Base-by-base conservation (phyloP, 2,329 filamentous ascomycete genomes). In the Aspergillus phoenicis region DNA sequence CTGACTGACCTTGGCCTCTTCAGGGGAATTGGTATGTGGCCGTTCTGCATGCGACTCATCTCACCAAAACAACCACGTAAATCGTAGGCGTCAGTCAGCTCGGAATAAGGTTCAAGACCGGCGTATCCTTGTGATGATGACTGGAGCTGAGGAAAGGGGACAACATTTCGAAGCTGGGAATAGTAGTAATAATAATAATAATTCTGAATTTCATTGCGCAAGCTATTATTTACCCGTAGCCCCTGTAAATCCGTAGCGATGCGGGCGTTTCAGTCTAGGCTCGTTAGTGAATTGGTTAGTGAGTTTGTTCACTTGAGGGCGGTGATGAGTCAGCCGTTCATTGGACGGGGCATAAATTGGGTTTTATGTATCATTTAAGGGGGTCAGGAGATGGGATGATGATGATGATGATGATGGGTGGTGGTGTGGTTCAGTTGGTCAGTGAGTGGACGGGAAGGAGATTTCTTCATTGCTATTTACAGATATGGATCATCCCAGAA, bases 1-100 rank as follows among this genome's bases (percentile, higher is more conserved):
- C 41, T 54, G 52, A 56, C 53, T 47, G 53, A 56, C 53, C 53
- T 56, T n/a, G 24, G 30, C 53, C 38, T 47, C 8, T 43, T 56
- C 53, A 56, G 53, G 53, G 53, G 28, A 20, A 33, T 11, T 30
- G 24, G 17, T 30, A 33, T 47, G 20, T 33, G 17, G 53, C 53
- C 20, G 20, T 45, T 45, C 53, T 56, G 53, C 39, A 56, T 56
- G 39, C 53, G 38, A 45, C 53, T 56, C 53, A 47, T 56, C 28
- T 47, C 39, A 56, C 53, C 53, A 47, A 4, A 36, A 56, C 53
- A 36, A 56, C 53, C 53, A 56, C 53, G 39, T 22, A 36, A 36
- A 36, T 2, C 33, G 33, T 36, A 33, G 38, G 33, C 20, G 20
- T 39, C 53, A 30, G 39, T 47, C 53, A 56, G 53, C 53, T 36